Conservation (phyloP, 1,139 yeast genomes). For the Geotrichum fermentans region DNA sequence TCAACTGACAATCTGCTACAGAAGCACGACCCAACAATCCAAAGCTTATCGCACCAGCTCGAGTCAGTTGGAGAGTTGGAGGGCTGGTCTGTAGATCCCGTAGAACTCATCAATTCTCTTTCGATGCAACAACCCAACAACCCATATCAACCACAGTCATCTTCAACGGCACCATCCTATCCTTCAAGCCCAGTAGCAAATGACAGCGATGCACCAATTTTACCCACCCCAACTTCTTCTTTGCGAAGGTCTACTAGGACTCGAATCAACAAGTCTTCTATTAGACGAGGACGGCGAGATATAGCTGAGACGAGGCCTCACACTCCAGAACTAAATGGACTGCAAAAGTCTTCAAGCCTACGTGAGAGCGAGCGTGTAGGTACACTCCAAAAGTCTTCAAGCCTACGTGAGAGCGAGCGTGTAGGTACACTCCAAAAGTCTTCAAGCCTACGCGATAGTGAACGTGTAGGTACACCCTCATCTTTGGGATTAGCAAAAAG, state of each 20-base stretch:
- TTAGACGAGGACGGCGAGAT: slow-evolving; percentile 24
- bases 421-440: neutral
- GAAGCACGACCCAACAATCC: slow-evolving; percentile 29
- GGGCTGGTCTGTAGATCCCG: slow-evolving; percentile 35
- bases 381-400: neutral
- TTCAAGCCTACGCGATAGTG: neutral
- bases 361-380: neutral
- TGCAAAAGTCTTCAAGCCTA: neutral
- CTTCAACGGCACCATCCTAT: neutral
- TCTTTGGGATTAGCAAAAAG: too few relatives aligned
- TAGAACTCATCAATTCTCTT: slow-evolving; percentile 32
- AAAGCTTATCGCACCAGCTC: slow-evolving; percentile 31
- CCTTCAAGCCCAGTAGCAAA: slow-evolving; percentile 21
- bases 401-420: neutral
- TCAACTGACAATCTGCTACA: slow-evolving; percentile 24
- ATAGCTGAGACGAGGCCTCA: slow-evolving; percentile 7
- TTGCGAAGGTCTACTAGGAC: slow-evolving; percentile 32
- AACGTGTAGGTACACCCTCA: neutral
- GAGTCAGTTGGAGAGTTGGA: slow-evolving; percentile 35
- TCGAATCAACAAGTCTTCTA: slow-evolving; percentile 29
- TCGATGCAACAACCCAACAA: slow-evolving; percentile 6
- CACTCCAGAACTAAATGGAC: neutral
- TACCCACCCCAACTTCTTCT: slow-evolving; percentile 31
- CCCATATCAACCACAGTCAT: slow-evolving; percentile 17
- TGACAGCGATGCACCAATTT: slow-evolving; percentile 32